phyloP scores from a whole-genome alignment of 2,329 filamentous ascomycete species.

The Aspergillus pseudoterreus region DNA sequence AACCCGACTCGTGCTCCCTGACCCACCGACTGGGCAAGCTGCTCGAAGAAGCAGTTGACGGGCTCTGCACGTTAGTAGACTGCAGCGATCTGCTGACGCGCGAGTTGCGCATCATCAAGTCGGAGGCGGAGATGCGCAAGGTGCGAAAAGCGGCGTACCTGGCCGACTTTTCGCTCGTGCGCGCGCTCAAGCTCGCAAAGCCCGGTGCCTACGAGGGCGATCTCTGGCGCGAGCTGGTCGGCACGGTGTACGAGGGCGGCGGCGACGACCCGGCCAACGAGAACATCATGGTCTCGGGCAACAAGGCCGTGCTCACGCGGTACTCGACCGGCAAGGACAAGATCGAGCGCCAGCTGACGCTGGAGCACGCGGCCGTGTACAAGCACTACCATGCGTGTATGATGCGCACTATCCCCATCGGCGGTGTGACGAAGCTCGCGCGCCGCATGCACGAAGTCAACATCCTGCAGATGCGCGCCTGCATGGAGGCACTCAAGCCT shows the following conservation, averaged over 20 bases:
- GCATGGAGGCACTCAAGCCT: conserved; percentile 24
- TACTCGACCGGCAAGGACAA: conserved; percentile 29
- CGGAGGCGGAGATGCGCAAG: conserved; percentile 25
- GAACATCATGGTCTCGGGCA: conserved; percentile 33
- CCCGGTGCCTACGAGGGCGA: conserved; percentile 35
- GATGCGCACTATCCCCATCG: conserved; percentile 31
- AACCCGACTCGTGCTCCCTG: conserved; percentile 37
- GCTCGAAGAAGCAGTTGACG: conserved; percentile 28
- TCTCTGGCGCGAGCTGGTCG: conserved; percentile 31
- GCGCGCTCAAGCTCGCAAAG: conserved; percentile 32
- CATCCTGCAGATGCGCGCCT: conserved; percentile 25
- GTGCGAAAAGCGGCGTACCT: conserved; percentile 33
- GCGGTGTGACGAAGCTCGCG: conserved; percentile 24
- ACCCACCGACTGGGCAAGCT: conserved; percentile 31
- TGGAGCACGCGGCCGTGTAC: conserved; percentile 31
- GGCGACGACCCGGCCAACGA: conserved; percentile 35
- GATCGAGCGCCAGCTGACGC: conserved; percentile 31
- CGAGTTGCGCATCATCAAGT: conserved; percentile 32
- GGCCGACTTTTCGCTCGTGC: conserved; percentile 32
- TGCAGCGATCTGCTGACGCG: conserved; percentile 27
- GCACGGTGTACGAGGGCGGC: conserved; percentile 34
- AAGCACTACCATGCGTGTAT: conserved; percentile 34
- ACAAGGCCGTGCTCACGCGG: conserved; percentile 31
- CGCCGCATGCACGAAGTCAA: conserved; percentile 25
- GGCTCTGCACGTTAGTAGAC: conserved; percentile 25